Percentiles rank a stretch among this genome's conserved stretches.
Conservation (phyloP, 169 alveolate species). For the Babesia bovis region DNA sequence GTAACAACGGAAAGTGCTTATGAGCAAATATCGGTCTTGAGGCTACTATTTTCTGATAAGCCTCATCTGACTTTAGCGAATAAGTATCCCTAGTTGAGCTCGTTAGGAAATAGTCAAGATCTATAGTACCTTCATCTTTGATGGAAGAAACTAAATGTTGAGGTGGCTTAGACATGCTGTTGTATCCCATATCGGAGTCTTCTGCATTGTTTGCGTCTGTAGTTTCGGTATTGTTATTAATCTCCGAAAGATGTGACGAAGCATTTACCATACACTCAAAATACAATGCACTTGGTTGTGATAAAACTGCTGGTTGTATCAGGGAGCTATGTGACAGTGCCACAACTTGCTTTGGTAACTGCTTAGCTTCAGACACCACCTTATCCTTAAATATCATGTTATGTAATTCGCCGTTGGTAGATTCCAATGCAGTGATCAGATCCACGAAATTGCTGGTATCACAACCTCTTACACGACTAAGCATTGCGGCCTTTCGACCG, state of each 20-base stretch:
- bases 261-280: conserved; percentile 67
- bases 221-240: conserved; percentile 16
- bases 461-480: conserved; percentile 56
- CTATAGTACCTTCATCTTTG: conserved; percentile 20
- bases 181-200: conserved; percentile 14
- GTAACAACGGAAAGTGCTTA: conserved; percentile 67
- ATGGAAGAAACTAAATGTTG: neutral
- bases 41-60: conserved; percentile 58
- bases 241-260: conserved; percentile 44
- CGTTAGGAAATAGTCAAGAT: conserved; percentile 43
- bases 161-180: conserved; percentile 23
- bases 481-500: conserved; percentile 59
- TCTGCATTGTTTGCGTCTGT: conserved; percentile 1
- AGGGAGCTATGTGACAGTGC: conserved; percentile 39
- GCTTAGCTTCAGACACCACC: conserved; percentile 46
- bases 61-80: conserved; percentile 61
- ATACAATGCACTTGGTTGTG: conserved; percentile 61
- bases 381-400: conserved; percentile 51
- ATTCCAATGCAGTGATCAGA: conserved; percentile 53
- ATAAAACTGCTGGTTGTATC: conserved; percentile 52
- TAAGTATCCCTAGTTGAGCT: conserved; percentile 43
- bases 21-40: conserved; percentile 55
- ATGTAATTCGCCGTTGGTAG: conserved; percentile 38
- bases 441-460: conserved; percentile 67
- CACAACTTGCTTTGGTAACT: conserved; percentile 48